Evolutionary conservation across 2,329 filamentous ascomycete genomes (phyloP), one percentile per base, ranked within the genome.

Genomic region (Ophiocordyceps sinensis): DNA sequence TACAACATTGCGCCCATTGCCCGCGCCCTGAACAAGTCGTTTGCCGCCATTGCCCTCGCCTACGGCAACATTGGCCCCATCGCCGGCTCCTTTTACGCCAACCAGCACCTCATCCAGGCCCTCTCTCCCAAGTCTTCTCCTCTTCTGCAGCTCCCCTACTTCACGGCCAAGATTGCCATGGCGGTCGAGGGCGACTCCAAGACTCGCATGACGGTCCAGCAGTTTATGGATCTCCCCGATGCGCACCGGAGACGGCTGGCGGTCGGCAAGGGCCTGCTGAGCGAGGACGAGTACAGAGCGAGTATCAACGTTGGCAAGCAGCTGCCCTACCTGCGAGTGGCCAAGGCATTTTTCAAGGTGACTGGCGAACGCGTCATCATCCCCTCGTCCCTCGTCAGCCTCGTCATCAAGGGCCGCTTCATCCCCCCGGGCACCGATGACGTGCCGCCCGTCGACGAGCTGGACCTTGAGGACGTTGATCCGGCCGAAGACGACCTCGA

Each of bases 331-430:
- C 71, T 98, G 42, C 75, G 83, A 43, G 78, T 98, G 11, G 85
- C 86, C 55, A 93, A 87, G 65, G 85, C 87, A 8, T 98, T 94
- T 65, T 98, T 98, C 77, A 98, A 98, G 70, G 93, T 98, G 37
- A 81, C 86, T 40, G 91, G 91, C 56, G 93, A 98, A 65, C 85
- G 83, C 49, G 83, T 82, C 59, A 85, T 98, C 55, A 94, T 89
- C 28, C 88, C 91, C 7, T 85, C 83, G 44, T 94, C 87, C 43
- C 74, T 98, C 31, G 89, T 96, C 19, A 89, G 88, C 46, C 80
- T 98, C 28, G 86, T 98, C 40, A 78, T 98, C 58, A 98, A 98
- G 68, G 87, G 84, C 28, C 86, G 91, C 42, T 83, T 96, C 56
- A 79, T 96, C 38, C 91, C 91, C 6, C 88, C 91, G 4, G 89